A percentile compares a stretch with the other conserved stretches of the same genome.
These are phyloP conservation scores for Dactylonectria macrodidyma DNA, from an alignment of 2,329 filamentous ascomycete species.

Conservation along the genomic window DNA sequence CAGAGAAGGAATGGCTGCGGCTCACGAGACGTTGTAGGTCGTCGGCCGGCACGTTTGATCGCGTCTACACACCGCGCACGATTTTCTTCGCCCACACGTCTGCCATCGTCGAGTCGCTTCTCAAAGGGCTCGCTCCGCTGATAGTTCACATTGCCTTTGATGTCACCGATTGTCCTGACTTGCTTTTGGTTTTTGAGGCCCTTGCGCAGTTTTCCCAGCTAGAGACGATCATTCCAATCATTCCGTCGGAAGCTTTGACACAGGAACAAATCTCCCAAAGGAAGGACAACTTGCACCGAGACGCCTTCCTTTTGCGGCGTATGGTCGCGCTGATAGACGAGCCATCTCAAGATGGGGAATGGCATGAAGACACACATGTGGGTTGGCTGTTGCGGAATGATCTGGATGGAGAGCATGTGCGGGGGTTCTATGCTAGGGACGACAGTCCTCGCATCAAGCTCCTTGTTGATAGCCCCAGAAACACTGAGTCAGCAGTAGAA, in stretches of 20 bases:
- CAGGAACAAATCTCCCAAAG: not conserved
- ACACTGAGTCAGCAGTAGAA: not conserved
- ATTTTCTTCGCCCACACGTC: not conserved
- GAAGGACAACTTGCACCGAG: not conserved
- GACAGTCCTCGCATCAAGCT: too few species aligned
- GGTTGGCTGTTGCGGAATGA: constrained; percentile 2
- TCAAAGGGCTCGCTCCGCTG: not conserved
- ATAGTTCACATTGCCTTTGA: not conserved
- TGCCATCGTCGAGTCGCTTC: not conserved
- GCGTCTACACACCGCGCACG: constrained; percentile 1
- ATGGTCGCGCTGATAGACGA: not conserved
- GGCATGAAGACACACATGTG: not conserved
- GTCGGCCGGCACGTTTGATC: not conserved
- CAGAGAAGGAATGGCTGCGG: not conserved
- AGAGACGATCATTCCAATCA: not conserved
- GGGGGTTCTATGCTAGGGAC: not conserved
- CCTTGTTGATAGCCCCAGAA: not conserved
- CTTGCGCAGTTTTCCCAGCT: not conserved
- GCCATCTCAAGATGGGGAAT: not conserved
- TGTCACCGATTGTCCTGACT: not conserved
- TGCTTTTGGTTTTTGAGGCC: not conserved
- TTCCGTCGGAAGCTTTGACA: not conserved
- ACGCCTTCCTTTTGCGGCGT: not conserved
- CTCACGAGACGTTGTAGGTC: not conserved
- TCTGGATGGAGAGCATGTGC: constrained; percentile 1